Percentiles rank a stretch among this genome's conserved stretches.
These are phyloP conservation scores for Flaveria sonorensis DNA, from an alignment of 129 eudicot species.

Conservation along the genomic window DNA sequence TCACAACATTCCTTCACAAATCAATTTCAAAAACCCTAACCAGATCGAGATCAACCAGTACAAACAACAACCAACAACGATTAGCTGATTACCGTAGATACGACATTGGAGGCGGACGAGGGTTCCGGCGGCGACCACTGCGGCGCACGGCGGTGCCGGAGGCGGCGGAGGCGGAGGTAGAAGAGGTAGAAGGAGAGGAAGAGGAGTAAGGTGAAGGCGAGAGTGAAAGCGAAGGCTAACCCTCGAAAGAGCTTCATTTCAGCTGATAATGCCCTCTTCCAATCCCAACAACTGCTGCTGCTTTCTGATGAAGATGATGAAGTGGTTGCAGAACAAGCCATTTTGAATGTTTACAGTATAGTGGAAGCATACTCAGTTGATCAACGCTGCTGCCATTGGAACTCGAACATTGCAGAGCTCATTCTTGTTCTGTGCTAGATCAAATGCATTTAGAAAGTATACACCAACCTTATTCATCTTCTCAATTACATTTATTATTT, in stretches of 20 bases:
- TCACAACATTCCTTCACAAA: background rate
- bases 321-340: constrained; percentile 23
- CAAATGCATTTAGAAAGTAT: no score
- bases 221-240: constrained; percentile 69
- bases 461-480: no score
- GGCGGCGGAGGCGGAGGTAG: constrained; percentile 75
- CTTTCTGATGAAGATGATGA: constrained; percentile 26
- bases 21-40: constrained; percentile 11
- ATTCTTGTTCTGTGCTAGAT: background rate
- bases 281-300: constrained; percentile 24
- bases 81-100: constrained; percentile 42
- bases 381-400: constrained; percentile 18
- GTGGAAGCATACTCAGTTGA: constrained; percentile 19
- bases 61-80: background rate
- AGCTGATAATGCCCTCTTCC: constrained; percentile 48
- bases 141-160: constrained; percentile 27
- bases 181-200: constrained; percentile 68
- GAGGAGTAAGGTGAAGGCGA: constrained; percentile 69
- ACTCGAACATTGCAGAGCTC: no score
- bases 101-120: constrained; percentile 40
- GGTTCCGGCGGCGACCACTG: constrained; percentile 37
- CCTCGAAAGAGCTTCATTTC: constrained; percentile 67
- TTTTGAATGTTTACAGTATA: background rate
- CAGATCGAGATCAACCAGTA: background rate
- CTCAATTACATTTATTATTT: no score